Conservation (phyloP, 495 filamentous ascomycete genomes). For the Penicillium canariense region DNA sequence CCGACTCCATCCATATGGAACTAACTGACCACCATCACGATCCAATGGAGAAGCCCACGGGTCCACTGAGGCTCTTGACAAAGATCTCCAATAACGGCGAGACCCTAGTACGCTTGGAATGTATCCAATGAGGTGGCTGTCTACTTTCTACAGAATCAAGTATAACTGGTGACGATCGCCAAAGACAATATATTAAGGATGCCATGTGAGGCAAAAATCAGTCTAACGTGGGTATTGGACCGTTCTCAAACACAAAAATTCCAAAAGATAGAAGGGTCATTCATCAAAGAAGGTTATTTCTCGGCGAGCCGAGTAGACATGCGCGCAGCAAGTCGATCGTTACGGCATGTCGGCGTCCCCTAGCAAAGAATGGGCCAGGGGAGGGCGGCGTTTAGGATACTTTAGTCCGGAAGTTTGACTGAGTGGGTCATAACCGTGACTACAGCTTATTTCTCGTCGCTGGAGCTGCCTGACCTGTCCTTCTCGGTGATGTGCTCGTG, state of each 20-base stretch:
- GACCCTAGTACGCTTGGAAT: neutral
- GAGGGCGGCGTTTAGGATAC: neutral
- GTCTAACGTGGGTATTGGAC: conserved; percentile 20
- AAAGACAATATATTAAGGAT: conserved; percentile 8
- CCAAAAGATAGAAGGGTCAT: neutral
- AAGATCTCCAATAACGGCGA: neutral
- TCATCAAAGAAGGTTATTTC: neutral
- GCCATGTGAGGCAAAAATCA: neutral
- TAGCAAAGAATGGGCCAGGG: too few species aligned
- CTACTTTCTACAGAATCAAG: neutral
- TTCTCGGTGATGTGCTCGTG: conserved; percentile 26
- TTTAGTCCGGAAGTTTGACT: neutral
- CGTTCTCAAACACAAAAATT: neutral
- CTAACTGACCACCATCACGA: neutral
- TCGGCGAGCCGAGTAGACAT: too few species aligned
- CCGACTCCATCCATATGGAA: neutral
- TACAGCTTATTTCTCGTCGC: conserved; percentile 24
- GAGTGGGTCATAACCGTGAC: neutral
- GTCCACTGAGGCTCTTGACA: neutral
- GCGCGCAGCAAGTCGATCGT: neutral
- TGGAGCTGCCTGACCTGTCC: conserved; percentile 32
- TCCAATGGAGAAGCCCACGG: too few species aligned
- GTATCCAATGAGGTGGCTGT: neutral
- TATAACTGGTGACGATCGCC: neutral
- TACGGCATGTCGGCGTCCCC: neutral